Percentiles rank a stretch among this genome's conserved stretches.
Evolutionary conservation across 345 rosid genomes (phyloP).

Genomic region (Brassica rapa): DNA sequence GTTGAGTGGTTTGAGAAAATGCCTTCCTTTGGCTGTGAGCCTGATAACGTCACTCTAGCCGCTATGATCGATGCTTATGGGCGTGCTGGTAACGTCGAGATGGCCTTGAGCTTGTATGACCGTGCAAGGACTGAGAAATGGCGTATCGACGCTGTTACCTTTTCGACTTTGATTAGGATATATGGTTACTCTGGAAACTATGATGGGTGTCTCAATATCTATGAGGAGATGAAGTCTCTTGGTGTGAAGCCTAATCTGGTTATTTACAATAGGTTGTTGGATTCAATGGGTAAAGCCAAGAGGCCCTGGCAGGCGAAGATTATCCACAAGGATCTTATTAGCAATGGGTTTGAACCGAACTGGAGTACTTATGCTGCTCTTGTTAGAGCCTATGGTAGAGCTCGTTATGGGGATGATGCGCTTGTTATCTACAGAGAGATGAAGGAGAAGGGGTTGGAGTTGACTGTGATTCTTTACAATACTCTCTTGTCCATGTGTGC

Average conservation of each 20-base stretch:
- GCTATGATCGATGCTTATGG: constrained; percentile 89
- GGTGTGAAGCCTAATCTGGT: constrained; percentile 71
- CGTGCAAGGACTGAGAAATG: constrained; percentile 87
- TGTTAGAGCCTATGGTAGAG: constrained; percentile 76
- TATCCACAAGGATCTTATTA: constrained; percentile 66
- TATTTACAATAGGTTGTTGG: constrained; percentile 70
- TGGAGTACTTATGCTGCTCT: constrained; percentile 69
- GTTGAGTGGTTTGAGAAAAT: constrained; percentile 94
- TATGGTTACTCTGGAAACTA: constrained; percentile 62
- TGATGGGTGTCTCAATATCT: constrained; percentile 92
- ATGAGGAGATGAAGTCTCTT: constrained; percentile 88
- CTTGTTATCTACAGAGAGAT: constrained; percentile 66
- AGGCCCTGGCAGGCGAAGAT: constrained; percentile 93
- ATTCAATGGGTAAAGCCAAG: constrained; percentile 92
- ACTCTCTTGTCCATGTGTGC: constrained; percentile 89
- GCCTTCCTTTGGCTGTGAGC: constrained; percentile 60
- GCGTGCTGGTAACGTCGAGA: constrained; percentile 66
- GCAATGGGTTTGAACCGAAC: constrained; percentile 61
- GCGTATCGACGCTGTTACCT: constrained; percentile 64
- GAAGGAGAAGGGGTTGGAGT: constrained; percentile 68
- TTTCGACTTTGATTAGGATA: constrained; percentile 75
- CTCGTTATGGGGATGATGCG: constrained; percentile 78
- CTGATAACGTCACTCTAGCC: constrained; percentile 65
- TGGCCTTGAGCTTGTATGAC: constrained; percentile 85
- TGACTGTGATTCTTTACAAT: constrained; percentile 71